A percentile compares a stretch with the other conserved stretches of the same genome.
Conservation (phyloP, 202 grass and related monocot genomes). For the Sporobolus alterniflorus region DNA sequence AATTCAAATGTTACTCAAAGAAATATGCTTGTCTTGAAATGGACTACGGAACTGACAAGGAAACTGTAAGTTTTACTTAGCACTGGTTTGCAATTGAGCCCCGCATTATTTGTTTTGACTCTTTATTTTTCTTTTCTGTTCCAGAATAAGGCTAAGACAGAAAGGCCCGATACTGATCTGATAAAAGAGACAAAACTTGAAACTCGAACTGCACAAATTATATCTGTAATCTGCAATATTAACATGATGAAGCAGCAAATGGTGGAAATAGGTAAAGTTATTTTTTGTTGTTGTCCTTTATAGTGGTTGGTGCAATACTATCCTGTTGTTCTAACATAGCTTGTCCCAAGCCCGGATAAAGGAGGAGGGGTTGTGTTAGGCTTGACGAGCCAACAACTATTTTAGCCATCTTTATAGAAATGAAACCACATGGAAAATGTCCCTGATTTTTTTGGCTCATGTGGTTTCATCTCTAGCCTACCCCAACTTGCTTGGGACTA, state of each 20-base stretch:
- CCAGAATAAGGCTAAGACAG: slow-evolving; percentile 38
- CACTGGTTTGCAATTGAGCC: slow-evolving; percentile 10
- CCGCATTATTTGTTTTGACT: slow-evolving; percentile 29
- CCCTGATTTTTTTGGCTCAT: no score
- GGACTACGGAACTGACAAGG: slow-evolving; percentile 75
- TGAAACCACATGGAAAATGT: no score
- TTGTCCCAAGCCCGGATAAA: no score
- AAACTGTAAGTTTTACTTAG: slow-evolving; percentile 63
- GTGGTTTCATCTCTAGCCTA: no score
- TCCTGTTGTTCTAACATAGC: no score
- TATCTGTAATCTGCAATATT: slow-evolving; percentile 93
- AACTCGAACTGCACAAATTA: slow-evolving; percentile 69
- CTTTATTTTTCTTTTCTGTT: slow-evolving; percentile 27
- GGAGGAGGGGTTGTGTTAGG: no score
- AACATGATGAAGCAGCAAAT: slow-evolving; percentile 99
- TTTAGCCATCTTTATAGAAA: no score
- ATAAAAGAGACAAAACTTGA: slow-evolving; percentile 89
- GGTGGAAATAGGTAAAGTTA: slow-evolving; percentile 94
- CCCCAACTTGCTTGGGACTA: no score
- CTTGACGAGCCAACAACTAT: no score
- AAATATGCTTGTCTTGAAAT: slow-evolving; percentile 92
- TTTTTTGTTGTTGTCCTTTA: neutral
- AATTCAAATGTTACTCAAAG: slow-evolving; percentile 59
- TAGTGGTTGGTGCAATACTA: slow-evolving; percentile 2
- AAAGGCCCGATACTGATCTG: slow-evolving; percentile 49